Base-by-base conservation (phyloP, 2,329 filamentous ascomycete genomes). In the Clarireedia homoeocarpa region DNA sequence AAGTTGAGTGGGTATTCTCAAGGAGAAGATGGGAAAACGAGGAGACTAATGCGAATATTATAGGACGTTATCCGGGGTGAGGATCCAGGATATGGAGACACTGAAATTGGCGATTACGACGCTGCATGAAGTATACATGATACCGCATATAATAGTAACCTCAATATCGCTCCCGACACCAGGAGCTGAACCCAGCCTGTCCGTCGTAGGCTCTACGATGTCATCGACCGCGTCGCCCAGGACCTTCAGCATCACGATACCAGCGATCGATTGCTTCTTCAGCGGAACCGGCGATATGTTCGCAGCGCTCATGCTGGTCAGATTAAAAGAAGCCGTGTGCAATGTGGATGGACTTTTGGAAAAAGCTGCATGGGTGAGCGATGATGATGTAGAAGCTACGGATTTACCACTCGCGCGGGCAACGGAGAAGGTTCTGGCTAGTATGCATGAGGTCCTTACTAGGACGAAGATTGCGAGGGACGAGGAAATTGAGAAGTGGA, bases 221-320 rank as follows among this genome's bases (percentile, higher is more conserved):
- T 84, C 80, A 2, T 76, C 76, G 1, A 73, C 78, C 53, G 81
- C 83, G 61, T 77, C 77, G 44, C 84, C 92, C 0, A 85, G 94
- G n/a, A 79, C 92, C 52, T 99, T 97, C 77, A 85, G 86, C 66
- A 85, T 97, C 66, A 83, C 88, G 55, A 89, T 96, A 56, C 91
- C 92, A 0, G 82, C 86, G 27, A 85, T 96, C 58, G 88, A 96
- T 68, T 89, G 91, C 73, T 96, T 94, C 77, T 99, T 97, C 73
- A 91, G 88, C 65, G 94, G 94, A 42, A 97, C 95, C 0, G 94
- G 94, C 48, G 94, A 99, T 74, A 96, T 99, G 92, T 97, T 99
- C 69, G 92, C 91, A 30, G 92, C 92, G 6, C 78, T 99, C 47
- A 91, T 90, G 68, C 84, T 96, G 1, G 89, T 89, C 42, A 84